Conservation (phyloP, 768 basidiomycete species). For the Symmetrospora coprosmae region DNA sequence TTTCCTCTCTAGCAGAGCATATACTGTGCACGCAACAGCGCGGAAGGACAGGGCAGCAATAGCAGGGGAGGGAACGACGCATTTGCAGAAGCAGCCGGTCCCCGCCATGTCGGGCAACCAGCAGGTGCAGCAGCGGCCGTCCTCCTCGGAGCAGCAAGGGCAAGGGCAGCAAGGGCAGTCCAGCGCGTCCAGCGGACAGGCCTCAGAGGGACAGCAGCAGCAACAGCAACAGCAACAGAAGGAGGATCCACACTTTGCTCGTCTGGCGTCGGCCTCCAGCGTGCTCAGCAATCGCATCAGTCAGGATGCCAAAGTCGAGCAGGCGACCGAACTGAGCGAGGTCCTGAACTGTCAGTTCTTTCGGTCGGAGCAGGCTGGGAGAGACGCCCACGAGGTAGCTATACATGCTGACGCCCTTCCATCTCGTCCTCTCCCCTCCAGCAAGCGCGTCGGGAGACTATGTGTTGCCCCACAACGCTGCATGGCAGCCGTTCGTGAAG, state of each 20-base stretch:
- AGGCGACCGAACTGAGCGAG: conserved; percentile 2
- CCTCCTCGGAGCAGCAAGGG: neutral
- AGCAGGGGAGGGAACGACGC: neutral
- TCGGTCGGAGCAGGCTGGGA: too few relatives aligned
- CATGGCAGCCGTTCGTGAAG: conserved; percentile 32
- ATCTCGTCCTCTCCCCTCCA: neutral
- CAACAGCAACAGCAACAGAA: neutral
- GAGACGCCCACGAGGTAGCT: too few relatives aligned
- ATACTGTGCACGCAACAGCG: neutral
- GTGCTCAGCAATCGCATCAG: conserved; percentile 3
- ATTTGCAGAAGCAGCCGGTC: neutral
- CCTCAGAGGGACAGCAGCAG: neutral
- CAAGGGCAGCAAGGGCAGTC: neutral
- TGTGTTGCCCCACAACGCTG: conserved; percentile 26
- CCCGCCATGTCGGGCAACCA: neutral
- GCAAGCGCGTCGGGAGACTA: conserved; percentile 31
- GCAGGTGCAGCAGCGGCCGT: neutral
- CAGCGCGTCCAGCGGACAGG: neutral
- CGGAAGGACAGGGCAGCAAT: neutral
- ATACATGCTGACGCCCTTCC: too few relatives aligned
- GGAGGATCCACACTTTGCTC: conserved; percentile 4
- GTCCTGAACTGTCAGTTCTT: conserved; percentile 6
- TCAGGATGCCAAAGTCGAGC: conserved; percentile 4
- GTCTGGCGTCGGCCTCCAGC: neutral
- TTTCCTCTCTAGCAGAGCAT: neutral